A percentile compares a stretch with the other conserved stretches of the same genome.
Conservation (phyloP, 208 protist species). For the Borovskyia barvae region DNA sequence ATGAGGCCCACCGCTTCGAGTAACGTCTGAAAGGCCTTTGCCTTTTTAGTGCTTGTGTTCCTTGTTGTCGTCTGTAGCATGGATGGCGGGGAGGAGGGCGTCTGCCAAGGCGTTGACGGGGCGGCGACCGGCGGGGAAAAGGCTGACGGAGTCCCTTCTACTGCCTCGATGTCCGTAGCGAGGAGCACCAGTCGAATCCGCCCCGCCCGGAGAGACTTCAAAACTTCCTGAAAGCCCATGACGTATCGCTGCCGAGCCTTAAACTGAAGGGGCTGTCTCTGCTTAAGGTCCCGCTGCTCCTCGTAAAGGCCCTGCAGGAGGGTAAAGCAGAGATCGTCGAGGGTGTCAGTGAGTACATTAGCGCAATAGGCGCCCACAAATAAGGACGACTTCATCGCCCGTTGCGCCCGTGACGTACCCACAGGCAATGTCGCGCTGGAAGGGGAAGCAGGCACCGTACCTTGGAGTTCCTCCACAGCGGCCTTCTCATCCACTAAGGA, state of each 20-base stretch:
- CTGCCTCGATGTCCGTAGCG: conserved; percentile 53
- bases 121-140: too few species aligned
- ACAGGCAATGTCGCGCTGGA: neutral
- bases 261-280: conserved; percentile 60
- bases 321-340: conserved; percentile 71
- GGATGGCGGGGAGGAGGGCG: too few species aligned
- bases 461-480: neutral
- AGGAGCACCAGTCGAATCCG: conserved; percentile 56
- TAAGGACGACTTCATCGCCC: conserved; percentile 12
- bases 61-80: too few species aligned
- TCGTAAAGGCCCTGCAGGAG: conserved; percentile 54
- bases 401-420: conserved; percentile 4
- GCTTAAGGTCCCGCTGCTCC: conserved; percentile 46
- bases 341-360: conserved; percentile 52
- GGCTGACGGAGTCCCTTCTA: neutral
- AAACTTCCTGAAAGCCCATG: conserved; percentile 58
- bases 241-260: conserved; percentile 58
- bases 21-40: conserved; percentile 33
- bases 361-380: conserved; percentile 35
- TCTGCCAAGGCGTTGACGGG: too few species aligned
- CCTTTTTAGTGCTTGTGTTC: too few species aligned
- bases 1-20: conserved; percentile 30
- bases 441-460: neutral
- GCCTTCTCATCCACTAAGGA: neutral
- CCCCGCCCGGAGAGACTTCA: conserved; percentile 45